Base-by-base conservation (phyloP, 176 grass and related monocot genomes). In the Lolium multiflorum region DNA sequence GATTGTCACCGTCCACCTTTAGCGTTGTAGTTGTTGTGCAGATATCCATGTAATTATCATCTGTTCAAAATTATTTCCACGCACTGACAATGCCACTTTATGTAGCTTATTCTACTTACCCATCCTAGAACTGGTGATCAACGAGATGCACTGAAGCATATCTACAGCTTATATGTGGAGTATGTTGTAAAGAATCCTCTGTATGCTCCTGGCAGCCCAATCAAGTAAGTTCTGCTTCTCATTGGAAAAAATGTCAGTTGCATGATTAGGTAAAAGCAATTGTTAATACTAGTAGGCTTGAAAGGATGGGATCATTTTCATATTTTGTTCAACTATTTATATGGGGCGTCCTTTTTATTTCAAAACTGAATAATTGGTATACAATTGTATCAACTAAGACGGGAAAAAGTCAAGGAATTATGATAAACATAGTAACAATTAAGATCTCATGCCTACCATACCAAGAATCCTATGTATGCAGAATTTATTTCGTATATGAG, bases 171-270 rank as follows among this genome's bases (percentile, higher is more conserved):
- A 56, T 96, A 98, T 52, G 97, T 98, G 60, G 93, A 98, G 10
- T 98, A 96, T 90, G 93, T 98, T 92, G 92, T 98, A 71, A 98
- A 96, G 74, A 98, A 96, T 91, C 93, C 97, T 86, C 77, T 98
- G 20, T 94, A 96, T 46, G 60, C 89, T 82, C 92, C 94, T 65
- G 92, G 93, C 10, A 88, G 88, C 65, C 87, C 92, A 77, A 94
- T 98, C 87, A 93, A 94, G 97, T 98, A 92, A 84, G 87, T 71
- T 59, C 52, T 35, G 11, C 58, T 7, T 6, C 7, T 52, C 28
- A 41, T 62, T 87, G 51, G 7, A 83, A 61, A 31, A 28, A 75
- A 66, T 0, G 26, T n/a, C 3, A 22, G 25, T 24, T 74, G 6
- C 20, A 63, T 81, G 24, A 7, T 59, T 83, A 66, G n/a, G 6